Base-by-base conservation (phyloP, 2,329 filamentous ascomycete species). In the Coniochaeta sp. region DNA sequence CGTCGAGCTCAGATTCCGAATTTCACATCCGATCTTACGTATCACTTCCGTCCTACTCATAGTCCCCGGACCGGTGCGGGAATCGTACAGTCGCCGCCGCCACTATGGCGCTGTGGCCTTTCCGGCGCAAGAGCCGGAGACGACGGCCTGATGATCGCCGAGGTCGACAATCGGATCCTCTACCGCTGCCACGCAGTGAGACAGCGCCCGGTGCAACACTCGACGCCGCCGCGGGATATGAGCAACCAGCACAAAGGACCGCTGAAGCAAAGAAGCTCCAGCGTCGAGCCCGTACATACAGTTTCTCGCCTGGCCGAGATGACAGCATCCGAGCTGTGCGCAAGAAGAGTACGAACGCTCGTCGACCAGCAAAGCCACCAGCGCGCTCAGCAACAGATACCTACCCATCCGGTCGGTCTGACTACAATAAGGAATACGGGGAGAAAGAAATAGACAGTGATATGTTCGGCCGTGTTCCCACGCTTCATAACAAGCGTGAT, bases 21-120 rank as follows among this genome's bases (percentile, higher is more conserved):
- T 30, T 9, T 4, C 47, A 52, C 24, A 52, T 30, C n/a, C 24
- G 16, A 9, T 47, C 42, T 5, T 26, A 12, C 19, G 42, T 26
- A 26, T 47, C 42, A 52, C 47, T 28, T 28, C 8, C 9, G 9
- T 52, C 47, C 47, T 16, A 17, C 24, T 52, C 24, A 30, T 52
- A 52, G 47, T 28, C 47, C 17, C 26, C 22, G 22, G 24, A 30
- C 47, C n/a, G 24, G 26, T n/a, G 17, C 24, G 26, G 19, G 26
- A 52, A 52, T 52, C 5, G 16, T 17, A 47, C 26, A 52, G 14
- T 30, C 5, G n/a, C n/a, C n/a, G n/a, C n/a, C 30, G 54, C 30
- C 28, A 42, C 3, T 26, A 93, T 93, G 90, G 85, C 88, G 72
- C 78, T 93, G 74, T 96, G 91, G 91, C 90, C 88, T 63, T 96